These are phyloP conservation scores for Phytopythium aichiense DNA, from an alignment of 352 stramenopile species.

Conservation along the genomic window DNA sequence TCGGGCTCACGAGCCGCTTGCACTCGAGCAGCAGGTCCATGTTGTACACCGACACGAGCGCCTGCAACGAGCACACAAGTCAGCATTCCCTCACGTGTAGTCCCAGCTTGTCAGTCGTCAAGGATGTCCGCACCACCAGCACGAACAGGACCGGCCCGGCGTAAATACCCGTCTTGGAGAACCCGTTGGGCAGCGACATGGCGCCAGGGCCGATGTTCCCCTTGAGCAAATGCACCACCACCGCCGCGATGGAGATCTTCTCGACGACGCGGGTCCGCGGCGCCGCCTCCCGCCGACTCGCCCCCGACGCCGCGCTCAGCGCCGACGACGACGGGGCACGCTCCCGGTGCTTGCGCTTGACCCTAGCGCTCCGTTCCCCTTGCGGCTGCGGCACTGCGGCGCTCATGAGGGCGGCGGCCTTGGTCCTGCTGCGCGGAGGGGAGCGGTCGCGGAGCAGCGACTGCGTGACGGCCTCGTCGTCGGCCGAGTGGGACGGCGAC, in stretches of 20 bases:
- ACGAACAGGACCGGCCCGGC: conserved; percentile 59
- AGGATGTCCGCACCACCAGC: conserved; percentile 30
- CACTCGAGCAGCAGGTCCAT: conserved; percentile 75
- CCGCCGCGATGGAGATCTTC: conserved; percentile 48
- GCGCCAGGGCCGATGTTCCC: conserved; percentile 74
- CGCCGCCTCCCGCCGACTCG: neutral
- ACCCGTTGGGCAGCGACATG: conserved; percentile 75
- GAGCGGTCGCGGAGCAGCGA: conserved; percentile 2
- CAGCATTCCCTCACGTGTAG: neutral
- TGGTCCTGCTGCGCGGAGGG: neutral
- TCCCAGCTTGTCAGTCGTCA: neutral
- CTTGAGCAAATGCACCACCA: conserved; percentile 70
- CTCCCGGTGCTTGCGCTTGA: neutral
- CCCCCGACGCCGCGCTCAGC: neutral
- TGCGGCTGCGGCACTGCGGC: neutral
- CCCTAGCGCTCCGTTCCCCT: neutral
- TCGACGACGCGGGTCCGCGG: conserved; percentile 16
- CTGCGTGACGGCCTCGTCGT: neutral
- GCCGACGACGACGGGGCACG: conserved; percentile 9
- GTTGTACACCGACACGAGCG: conserved; percentile 77
- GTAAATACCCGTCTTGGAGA: conserved; percentile 70
- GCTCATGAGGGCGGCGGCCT: neutral
- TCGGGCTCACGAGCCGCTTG: conserved; percentile 57
- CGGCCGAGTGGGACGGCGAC: neutral
- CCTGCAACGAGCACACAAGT: conserved; percentile 19